These are phyloP conservation scores for Cryoendolithus antarcticus DNA, from an alignment of 2,329 filamentous ascomycete genomes.

Conservation along the genomic window DNA sequence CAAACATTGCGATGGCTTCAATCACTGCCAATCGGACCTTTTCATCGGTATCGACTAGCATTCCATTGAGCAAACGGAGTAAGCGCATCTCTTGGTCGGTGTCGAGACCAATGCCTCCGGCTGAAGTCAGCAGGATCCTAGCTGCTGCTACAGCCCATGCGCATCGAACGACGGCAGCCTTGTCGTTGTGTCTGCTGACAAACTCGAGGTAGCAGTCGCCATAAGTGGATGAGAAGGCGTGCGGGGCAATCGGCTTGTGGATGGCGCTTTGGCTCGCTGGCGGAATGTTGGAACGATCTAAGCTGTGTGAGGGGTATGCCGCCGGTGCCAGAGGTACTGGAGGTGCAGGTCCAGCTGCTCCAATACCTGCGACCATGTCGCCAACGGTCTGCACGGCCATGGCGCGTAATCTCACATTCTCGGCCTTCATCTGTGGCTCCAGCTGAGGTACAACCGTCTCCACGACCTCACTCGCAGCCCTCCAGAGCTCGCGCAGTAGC, in stretches of 20 bases:
- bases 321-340: slow-evolving; percentile 62
- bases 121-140: slow-evolving; percentile 79
- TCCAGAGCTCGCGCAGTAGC: slow-evolving; percentile 84
- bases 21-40: slow-evolving; percentile 84
- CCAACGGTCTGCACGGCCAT: slow-evolving; percentile 90
- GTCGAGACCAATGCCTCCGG: slow-evolving; percentile 77
- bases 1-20: slow-evolving; percentile 68
- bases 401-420: slow-evolving; percentile 73
- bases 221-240: slow-evolving; percentile 80
- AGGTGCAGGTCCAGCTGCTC: slow-evolving; percentile 77
- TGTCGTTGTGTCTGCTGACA: slow-evolving; percentile 74
- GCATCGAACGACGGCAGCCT: slow-evolving; percentile 66
- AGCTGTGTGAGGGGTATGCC: slow-evolving; percentile 65
- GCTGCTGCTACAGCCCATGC: slow-evolving; percentile 78
- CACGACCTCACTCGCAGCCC: slow-evolving; percentile 74
- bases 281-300: slow-evolving; percentile 28
- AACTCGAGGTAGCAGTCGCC: slow-evolving; percentile 70
- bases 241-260: slow-evolving; percentile 71
- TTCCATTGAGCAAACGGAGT: slow-evolving; percentile 62
- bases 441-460: slow-evolving; percentile 90
- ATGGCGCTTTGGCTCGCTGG: slow-evolving; percentile 46
- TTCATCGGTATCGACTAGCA: slow-evolving; percentile 79
- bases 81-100: slow-evolving; percentile 68
- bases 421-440: slow-evolving; percentile 80
- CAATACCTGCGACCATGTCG: slow-evolving; percentile 88